Conservation (phyloP, 2,329 filamentous ascomycete genomes). For the Ceratocystis alfenasii region DNA sequence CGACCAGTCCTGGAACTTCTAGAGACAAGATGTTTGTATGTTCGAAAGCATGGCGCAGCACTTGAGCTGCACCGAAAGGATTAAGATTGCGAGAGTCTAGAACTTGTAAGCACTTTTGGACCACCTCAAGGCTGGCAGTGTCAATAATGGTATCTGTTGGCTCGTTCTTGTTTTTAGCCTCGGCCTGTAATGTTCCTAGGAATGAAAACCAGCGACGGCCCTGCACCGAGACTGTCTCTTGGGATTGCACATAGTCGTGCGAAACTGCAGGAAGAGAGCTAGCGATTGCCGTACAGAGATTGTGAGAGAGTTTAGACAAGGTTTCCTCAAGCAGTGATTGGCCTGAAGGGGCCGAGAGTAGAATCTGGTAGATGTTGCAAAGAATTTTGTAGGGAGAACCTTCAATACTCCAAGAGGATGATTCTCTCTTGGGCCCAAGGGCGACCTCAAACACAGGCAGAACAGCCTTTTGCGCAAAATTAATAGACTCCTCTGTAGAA, state of each 20-base stretch:
- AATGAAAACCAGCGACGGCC: slow-evolving; percentile 53
- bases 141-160: slow-evolving; percentile 30
- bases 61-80: slow-evolving; percentile 42
- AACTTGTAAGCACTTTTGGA: slow-evolving; percentile 30
- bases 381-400: slow-evolving; percentile 20
- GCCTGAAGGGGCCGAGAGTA: not conserved
- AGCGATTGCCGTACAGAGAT: slow-evolving; percentile 55
- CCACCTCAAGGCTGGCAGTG: slow-evolving; percentile 25
- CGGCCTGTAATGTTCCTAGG: slow-evolving; percentile 23
- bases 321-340: slow-evolving; percentile 25
- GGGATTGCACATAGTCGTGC: slow-evolving; percentile 60
- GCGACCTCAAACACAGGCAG: slow-evolving; percentile 46
- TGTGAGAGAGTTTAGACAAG: slow-evolving; percentile 32
- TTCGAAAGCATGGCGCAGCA: slow-evolving; percentile 28
- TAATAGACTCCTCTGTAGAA: slow-evolving; percentile 35
- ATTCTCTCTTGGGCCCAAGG: slow-evolving; percentile 36
- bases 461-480: slow-evolving; percentile 39
- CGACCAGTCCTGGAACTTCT: slow-evolving; percentile 14
- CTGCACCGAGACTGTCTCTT: slow-evolving; percentile 54
- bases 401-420: slow-evolving; percentile 27
- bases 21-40: slow-evolving; percentile 13
- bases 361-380: slow-evolving; percentile 14
- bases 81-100: slow-evolving; percentile 43
- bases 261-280: slow-evolving; percentile 72
- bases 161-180: slow-evolving; percentile 22